Base-by-base conservation (phyloP, 2,329 filamentous ascomycete genomes). In the Cladosporium cucumerinum region DNA sequence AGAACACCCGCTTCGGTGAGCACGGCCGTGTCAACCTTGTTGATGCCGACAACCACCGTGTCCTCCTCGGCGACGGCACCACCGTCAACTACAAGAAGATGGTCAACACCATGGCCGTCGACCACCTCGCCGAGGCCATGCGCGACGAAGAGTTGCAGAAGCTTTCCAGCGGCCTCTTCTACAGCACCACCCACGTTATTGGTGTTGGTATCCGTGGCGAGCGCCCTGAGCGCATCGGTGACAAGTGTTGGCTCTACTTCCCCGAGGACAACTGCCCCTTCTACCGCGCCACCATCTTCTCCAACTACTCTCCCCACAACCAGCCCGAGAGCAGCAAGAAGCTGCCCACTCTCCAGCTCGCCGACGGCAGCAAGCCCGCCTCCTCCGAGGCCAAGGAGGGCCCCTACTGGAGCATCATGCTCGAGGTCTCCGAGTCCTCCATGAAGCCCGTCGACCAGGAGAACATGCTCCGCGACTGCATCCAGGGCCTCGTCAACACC, bases 241-340 rank as follows among this genome's bases (percentile, higher is more conserved):
- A 99, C 84, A 99, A 98, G 87, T 99, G 95, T 88, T 99, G 95
- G 93, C 85, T 99, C 71, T 99, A 99, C 87, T 99, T 98, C 88
- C 95, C 95, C 68, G 95, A 99, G 81, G 90, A 97, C 80, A 90
- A 99, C 86, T 97, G 93, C 85, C 93, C 93, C 78, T 99, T 99
- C 86, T 99, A 99, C 86, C 92, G 95, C 73, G 95, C 95, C 76
- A 99, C 95, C 76, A 98, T 99, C 83, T 99, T 99, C 87, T 98
- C 94, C 81, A 99, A 99, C 87, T 99, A 99, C 86, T 98, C 95
- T 25, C 95, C 94, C 61, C 89, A 96, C 87, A 99, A 99, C 85
- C 95, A 98, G 83, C 95, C 95, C 36, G 83, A 91, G 70, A 84
- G 87, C 66, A 88, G 89, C 65, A 89, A 85, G 76, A 95, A 96